Conservation (phyloP, 2,329 filamentous ascomycete species). For the Epichloe bromicola region DNA sequence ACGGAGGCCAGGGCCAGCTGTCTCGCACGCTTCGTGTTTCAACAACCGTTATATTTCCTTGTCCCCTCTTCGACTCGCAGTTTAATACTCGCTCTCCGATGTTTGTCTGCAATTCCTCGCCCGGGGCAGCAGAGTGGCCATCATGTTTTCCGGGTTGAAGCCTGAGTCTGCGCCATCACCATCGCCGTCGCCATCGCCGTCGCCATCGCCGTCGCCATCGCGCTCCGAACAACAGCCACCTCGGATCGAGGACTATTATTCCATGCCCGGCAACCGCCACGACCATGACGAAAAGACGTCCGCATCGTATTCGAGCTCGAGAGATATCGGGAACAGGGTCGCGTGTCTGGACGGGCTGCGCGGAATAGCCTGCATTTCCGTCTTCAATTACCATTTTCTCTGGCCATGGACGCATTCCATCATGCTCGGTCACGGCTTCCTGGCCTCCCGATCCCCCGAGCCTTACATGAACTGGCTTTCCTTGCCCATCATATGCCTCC, state of each 20-base stretch:
- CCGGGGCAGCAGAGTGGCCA: neutral
- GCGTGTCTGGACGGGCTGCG: conserved; percentile 26
- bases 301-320: conserved; percentile 1
- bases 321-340: conserved; percentile 20
- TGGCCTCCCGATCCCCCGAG: conserved; percentile 22
- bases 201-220: neutral
- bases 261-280: neutral
- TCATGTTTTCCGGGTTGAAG: neutral
- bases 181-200: neutral
- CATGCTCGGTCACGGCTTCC: conserved; percentile 26
- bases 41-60: too few species aligned
- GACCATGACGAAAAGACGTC: neutral
- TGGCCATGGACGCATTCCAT: conserved; percentile 27
- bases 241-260: neutral
- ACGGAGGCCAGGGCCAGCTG: too few species aligned
- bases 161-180: neutral
- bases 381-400: conserved; percentile 30
- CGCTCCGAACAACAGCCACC: neutral
- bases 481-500: conserved; percentile 26
- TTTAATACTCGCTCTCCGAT: neutral
- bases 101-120: neutral
- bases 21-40: too few species aligned
- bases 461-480: conserved; percentile 19
- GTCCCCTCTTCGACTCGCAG: too few species aligned
- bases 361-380: conserved; percentile 28